These are phyloP conservation scores for Pseudogymnoascus sp. DNA, from an alignment of 2,329 filamentous ascomycete genomes.

Conservation along the genomic window DNA sequence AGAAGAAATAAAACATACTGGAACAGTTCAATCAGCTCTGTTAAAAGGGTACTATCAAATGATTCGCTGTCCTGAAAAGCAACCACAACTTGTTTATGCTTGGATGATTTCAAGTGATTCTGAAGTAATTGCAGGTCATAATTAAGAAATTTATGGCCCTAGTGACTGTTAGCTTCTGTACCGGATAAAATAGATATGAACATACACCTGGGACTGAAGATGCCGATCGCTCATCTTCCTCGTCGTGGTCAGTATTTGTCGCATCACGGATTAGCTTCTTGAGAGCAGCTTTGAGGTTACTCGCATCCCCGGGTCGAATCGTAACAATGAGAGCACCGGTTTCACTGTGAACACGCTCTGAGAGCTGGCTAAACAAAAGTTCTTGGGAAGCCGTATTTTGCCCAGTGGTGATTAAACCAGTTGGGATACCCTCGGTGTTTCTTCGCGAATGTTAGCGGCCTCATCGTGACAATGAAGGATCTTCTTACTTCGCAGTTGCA, in stretches of 20 bases:
- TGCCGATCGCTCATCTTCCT: slow-evolving; percentile 40
- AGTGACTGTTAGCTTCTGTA: slow-evolving; percentile 11
- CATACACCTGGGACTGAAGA: slow-evolving; percentile 41
- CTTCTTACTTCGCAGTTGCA: slow-evolving; percentile 20
- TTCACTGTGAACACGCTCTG: slow-evolving; percentile 43
- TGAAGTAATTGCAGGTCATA: slow-evolving; percentile 70
- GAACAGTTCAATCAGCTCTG: slow-evolving; percentile 61
- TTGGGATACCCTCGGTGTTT: slow-evolving; percentile 43
- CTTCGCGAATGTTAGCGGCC: neutral
- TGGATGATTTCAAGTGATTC: slow-evolving; percentile 46
- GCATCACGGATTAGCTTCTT: slow-evolving; percentile 66
- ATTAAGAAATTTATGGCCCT: slow-evolving; percentile 61
- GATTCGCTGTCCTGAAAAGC: slow-evolving; percentile 77
- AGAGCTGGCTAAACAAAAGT: slow-evolving; percentile 64
- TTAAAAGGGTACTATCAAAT: slow-evolving; percentile 65
- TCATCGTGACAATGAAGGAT: neutral
- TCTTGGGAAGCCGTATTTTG: slow-evolving; percentile 71
- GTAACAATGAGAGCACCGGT: slow-evolving; percentile 51
- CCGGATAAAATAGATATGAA: slow-evolving; percentile 8
- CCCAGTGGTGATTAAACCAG: slow-evolving; percentile 67
- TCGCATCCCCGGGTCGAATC: slow-evolving; percentile 61
- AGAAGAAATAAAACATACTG: slow-evolving; percentile 40
- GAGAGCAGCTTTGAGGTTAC: slow-evolving; percentile 63
- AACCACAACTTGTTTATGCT: slow-evolving; percentile 55
- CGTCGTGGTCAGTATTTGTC: slow-evolving; percentile 47